These are phyloP conservation scores for Aspergillus quadricinctus DNA, from an alignment of 2,329 filamentous ascomycete species.

Conservation along the genomic window DNA sequence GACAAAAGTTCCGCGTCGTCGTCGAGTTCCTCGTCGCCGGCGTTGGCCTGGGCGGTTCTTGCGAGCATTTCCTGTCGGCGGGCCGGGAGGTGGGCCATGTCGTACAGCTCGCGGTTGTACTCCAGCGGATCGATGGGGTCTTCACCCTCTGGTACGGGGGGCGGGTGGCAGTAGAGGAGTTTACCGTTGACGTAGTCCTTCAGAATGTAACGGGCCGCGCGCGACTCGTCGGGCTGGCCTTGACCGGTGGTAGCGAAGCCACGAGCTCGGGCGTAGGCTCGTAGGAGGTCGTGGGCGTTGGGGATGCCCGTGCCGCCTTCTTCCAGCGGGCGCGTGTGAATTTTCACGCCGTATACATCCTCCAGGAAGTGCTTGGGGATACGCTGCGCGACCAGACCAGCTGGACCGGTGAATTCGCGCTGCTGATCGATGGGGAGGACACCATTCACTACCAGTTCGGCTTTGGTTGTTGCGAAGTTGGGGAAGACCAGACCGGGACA, in stretches of 20 bases:
- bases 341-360: slow-evolving; percentile 88
- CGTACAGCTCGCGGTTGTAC: slow-evolving; percentile 90
- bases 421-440: slow-evolving; percentile 95
- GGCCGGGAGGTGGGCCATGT: slow-evolving; percentile 72
- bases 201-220: slow-evolving; percentile 81
- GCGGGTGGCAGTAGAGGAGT: slow-evolving; percentile 85
- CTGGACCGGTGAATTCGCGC: slow-evolving; percentile 85
- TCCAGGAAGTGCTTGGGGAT: slow-evolving; percentile 88
- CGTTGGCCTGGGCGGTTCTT: slow-evolving; percentile 38
- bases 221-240: slow-evolving; percentile 87
- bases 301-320: slow-evolving; percentile 89
- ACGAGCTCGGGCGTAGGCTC: slow-evolving; percentile 80
- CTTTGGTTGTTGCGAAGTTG: slow-evolving; percentile 95
- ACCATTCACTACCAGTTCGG: slow-evolving; percentile 91
- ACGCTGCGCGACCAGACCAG: slow-evolving; percentile 73
- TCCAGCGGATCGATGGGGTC: slow-evolving; percentile 60
- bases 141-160: slow-evolving; percentile 50
- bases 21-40: slow-evolving; percentile 20
- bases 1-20: slow-evolving; percentile 18
- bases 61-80: slow-evolving; percentile 64
- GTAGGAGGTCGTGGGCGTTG: slow-evolving; percentile 77
- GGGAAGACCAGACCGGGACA: slow-evolving; percentile 98
- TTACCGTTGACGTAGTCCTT: slow-evolving; percentile 99
- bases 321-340: slow-evolving; percentile 72
- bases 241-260: slow-evolving; percentile 87